Evolutionary conservation across 495 filamentous ascomycete species (phyloP), one percentile per base, ranked within the genome.

Genomic region (Neurospora sp.): DNA sequence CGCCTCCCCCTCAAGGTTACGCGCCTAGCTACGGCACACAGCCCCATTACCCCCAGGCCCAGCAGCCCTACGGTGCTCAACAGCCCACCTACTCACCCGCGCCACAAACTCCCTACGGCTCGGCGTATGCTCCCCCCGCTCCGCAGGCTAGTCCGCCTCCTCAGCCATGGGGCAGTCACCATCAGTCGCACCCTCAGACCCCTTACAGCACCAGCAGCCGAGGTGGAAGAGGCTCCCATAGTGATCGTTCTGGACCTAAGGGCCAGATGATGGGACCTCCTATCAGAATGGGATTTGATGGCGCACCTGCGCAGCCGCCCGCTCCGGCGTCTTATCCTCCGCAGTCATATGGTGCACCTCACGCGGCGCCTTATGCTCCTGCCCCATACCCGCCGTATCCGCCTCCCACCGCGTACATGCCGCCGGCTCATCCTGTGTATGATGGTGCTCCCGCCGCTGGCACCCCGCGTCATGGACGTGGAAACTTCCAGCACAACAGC

Each of bases 271-370:
- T 91, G 85, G 87, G 85, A 2, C 85, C 87, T 41, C 87, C 87
- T 0, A 85, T 89, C 73, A 85, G 84, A 39, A 88, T 89, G 82
- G 87, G 88, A 4, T 86, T 87, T 78, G 88, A 89, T 46, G 76
- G 79, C 70, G 75, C 78, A 37, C 77, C 76, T 37, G 71, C 79
- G 42, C 85, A 80, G 74, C 77, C 81, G 8, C 69, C 74, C 35
- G 78, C 80, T 75, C 78, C 79, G 59, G 77, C 76, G n/a, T 75
- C 79, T 4, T 83, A 83, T 53, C 74, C 76, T 68, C 39, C 79
- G 18, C 38, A 40, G 69, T n/a, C 69, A 37, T 71, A 73, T 68
- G 39, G 39, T 40, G 74, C 78, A 59, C 75, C 76, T 22, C 40
- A 75, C n/a, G 77, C 78, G 75, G 73, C 78, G 5, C 76, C 77